phyloP scores from a whole-genome alignment of 1,139 yeast genomes.

The Meyerozyma guilliermondii region DNA sequence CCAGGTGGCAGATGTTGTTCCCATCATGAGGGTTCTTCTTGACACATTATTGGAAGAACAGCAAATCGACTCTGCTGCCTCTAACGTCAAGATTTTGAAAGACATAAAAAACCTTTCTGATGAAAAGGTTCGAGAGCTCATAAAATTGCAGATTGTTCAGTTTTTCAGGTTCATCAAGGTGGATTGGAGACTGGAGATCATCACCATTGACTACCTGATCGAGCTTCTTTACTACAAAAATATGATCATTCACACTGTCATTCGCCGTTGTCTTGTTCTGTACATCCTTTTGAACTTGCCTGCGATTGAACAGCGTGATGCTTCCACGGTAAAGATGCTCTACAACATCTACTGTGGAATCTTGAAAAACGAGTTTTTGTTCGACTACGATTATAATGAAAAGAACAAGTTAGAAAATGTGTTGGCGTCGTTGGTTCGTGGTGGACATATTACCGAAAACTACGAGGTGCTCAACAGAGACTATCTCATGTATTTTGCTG shows the following conservation, averaged over 20 bases:
- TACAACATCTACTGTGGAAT: slow-evolving; percentile 35
- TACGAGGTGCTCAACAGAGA: slow-evolving; percentile 20
- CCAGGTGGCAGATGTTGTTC: slow-evolving; percentile 23
- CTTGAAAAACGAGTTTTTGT: slow-evolving; percentile 40
- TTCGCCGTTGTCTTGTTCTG: slow-evolving; percentile 32
- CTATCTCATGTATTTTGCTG: slow-evolving; percentile 22
- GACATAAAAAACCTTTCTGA: slow-evolving; percentile 10
- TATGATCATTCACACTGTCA: slow-evolving; percentile 36
- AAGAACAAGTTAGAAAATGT: slow-evolving; percentile 27
- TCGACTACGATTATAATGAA: slow-evolving; percentile 36
- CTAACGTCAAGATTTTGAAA: slow-evolving; percentile 18
- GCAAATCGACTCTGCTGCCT: slow-evolving; percentile 8
- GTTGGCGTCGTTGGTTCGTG: slow-evolving; percentile 21
- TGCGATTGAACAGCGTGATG: slow-evolving; percentile 13
- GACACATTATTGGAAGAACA: slow-evolving; percentile 20
- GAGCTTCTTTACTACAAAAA: slow-evolving; percentile 44
- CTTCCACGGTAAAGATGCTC: slow-evolving; percentile 21
- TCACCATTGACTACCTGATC: slow-evolving; percentile 30
- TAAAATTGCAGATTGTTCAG: slow-evolving; percentile 25
- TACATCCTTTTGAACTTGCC: slow-evolving; percentile 21
- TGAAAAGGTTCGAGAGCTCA: slow-evolving; percentile 14
- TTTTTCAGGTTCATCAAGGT: slow-evolving; percentile 34
- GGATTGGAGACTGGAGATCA: slow-evolving; percentile 20
- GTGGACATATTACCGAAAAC: slow-evolving; percentile 12
- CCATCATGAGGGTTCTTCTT: slow-evolving; percentile 22